Percentiles rank a stretch among this genome's conserved stretches.
phyloP scores from a whole-genome alignment of 108 stramenopile species.

The Seminavis robusta region DNA sequence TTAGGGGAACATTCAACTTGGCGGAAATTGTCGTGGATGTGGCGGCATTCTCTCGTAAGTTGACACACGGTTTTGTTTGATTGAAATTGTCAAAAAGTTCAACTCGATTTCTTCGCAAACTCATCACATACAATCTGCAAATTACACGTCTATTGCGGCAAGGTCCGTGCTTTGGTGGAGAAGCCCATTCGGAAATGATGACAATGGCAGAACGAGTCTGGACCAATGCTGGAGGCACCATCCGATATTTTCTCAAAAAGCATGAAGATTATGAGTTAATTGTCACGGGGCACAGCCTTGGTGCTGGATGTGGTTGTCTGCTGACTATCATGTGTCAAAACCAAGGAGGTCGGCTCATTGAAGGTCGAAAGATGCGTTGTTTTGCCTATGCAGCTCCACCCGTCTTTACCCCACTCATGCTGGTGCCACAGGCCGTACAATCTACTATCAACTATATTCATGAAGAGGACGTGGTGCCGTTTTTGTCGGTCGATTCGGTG shows the following conservation, averaged over 20 bases:
- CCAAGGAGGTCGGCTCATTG: not conserved
- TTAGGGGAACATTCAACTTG: slow-evolving; percentile 49
- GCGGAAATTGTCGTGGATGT: slow-evolving; percentile 36
- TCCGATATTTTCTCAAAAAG: slow-evolving; percentile 7
- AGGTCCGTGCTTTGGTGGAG: slow-evolving; percentile 34
- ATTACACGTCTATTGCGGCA: not conserved
- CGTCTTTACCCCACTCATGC: slow-evolving; percentile 23
- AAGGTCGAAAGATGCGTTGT: slow-evolving; percentile 7
- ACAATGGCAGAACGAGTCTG: slow-evolving; percentile 37
- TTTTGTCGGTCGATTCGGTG: slow-evolving; percentile 30
- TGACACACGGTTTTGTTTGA: not conserved
- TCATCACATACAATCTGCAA: not conserved
- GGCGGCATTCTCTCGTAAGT: slow-evolving; percentile 26
- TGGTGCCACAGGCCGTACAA: slow-evolving; percentile 18
- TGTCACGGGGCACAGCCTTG: slow-evolving; percentile 51
- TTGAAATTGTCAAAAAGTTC: not conserved
- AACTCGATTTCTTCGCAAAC: not conserved
- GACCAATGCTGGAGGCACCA: slow-evolving; percentile 10
- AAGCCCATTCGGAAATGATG: slow-evolving; percentile 46
- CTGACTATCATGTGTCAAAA: slow-evolving; percentile 17
- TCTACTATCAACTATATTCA: slow-evolving; percentile 31
- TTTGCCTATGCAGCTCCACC: slow-evolving; percentile 25
- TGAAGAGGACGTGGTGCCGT: slow-evolving; percentile 36
- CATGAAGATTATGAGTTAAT: slow-evolving; percentile 28
- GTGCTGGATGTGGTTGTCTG: slow-evolving; percentile 39